These are phyloP conservation scores for Silene conica DNA, from an alignment of 148 eudicot genomes.

Conservation along the genomic window DNA sequence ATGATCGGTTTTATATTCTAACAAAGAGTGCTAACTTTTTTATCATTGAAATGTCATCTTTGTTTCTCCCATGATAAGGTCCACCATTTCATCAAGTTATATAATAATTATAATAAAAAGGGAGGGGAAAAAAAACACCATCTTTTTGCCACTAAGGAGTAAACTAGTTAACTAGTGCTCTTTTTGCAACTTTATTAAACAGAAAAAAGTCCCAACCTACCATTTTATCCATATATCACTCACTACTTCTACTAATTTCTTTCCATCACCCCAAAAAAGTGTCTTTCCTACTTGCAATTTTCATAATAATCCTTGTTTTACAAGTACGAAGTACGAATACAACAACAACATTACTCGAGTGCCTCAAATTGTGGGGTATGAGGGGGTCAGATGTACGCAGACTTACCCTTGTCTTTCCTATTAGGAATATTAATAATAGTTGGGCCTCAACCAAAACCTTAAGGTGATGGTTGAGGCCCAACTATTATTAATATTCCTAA, in stretches of 20 bases:
- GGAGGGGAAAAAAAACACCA: not conserved
- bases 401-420: too few species aligned
- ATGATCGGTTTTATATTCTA: too few species aligned
- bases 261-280: constrained; percentile 16
- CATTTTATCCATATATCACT: constrained; percentile 23
- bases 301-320: not conserved
- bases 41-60: not conserved
- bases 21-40: too few species aligned
- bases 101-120: not conserved
- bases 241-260: constrained; percentile 1
- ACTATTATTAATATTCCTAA: too few species aligned
- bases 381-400: too few species aligned
- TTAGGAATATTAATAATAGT: too few species aligned
- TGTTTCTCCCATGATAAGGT: constrained; percentile 8
- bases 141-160: constrained; percentile 19
- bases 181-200: constrained; percentile 21
- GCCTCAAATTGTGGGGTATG: too few species aligned
- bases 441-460: too few species aligned
- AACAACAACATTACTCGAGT: too few species aligned
- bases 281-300: constrained; percentile 21
- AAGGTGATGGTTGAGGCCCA: too few species aligned
- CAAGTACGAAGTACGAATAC: too few species aligned
- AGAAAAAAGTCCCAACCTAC: constrained; percentile 22
- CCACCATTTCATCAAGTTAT: constrained; percentile 25
- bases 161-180: constrained; percentile 30